These are phyloP conservation scores for Silene uniflora DNA, from an alignment of 148 eudicot species.

Conservation along the genomic window DNA sequence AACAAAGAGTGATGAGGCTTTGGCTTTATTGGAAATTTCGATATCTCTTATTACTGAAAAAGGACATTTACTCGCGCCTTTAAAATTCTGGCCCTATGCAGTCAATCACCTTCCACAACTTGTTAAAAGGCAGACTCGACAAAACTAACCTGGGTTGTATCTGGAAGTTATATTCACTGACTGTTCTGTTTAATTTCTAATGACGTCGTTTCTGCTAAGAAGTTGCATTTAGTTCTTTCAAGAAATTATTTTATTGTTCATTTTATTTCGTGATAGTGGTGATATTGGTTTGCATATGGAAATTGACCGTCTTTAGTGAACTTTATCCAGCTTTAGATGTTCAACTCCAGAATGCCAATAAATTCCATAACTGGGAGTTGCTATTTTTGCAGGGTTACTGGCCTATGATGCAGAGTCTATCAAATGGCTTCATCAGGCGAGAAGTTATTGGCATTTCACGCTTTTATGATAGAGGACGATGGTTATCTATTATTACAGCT, in stretches of 20 bases:
- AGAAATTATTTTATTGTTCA: not conserved
- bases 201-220: not conserved
- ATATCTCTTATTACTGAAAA: no score
- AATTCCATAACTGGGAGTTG: not conserved
- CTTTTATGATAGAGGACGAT: constrained; percentile 30
- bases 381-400: constrained; percentile 28
- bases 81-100: no score
- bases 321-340: not conserved
- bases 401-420: constrained; percentile 38
- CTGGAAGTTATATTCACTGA: not conserved
- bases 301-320: not conserved
- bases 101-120: no score
- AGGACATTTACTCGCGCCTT: no score
- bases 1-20: no score
- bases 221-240: not conserved
- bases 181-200: not conserved
- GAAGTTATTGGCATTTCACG: constrained; percentile 31
- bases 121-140: no score
- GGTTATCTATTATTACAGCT: constrained; percentile 25
- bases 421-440: constrained; percentile 35
- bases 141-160: no score
- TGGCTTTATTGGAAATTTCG: no score
- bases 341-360: not conserved
- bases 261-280: not conserved
- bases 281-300: not conserved